Evolutionary conservation across 129 eudicot species (phyloP), one percentile per base, ranked within the genome.

Genomic region (Chrysanthemum makinoi): DNA sequence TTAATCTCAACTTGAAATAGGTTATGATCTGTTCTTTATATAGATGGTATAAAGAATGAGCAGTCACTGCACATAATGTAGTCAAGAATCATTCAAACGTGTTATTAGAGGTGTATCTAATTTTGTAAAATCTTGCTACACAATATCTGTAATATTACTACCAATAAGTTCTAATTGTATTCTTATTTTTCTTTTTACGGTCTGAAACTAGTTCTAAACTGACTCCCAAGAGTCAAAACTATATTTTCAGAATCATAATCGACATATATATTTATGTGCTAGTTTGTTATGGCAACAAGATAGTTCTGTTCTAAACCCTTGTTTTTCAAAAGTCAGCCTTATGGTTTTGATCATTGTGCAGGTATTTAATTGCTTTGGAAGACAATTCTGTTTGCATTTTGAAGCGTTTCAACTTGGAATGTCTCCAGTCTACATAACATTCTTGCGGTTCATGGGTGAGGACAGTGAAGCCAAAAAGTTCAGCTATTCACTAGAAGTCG

Each of bases 321-420:
- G 24, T 11, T 47, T 10, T 20, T 30, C 62, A 33, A 35, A 17
- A 35, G 7, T 54, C 53, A 54, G 53, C 35, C 19, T 55, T 53
- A 33, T n/a, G 5, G 63, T 18, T 55, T 55, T 53, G 39, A 28
- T 64, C 0, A 39, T 6, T 18, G 60, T 33, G 60, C 55, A 81
- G 85, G 82, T 81, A 53, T 81, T 81, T 65, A 77, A 77, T 46
- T 81, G 85, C 56, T 77, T 66, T 50, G 81, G 81, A 46, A 76
- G 76, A 58, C 82, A 77, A 13, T 81, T 81, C 17, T 81, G 85
- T 76, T 81, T 77, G 79, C 83, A 80, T 55, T 80, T 80, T 47
- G 83, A 80, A 72, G 83, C 83, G 6, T 80, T 63, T 49, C 76
- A 80, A 3, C 15, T 80, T 54, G 83, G 83, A 69, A 80, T 28